Evolutionary conservation across 2,329 filamentous ascomycete genomes (phyloP), one percentile per base, ranked within the genome.

Genomic region (Talaromyces rugulosus): DNA sequence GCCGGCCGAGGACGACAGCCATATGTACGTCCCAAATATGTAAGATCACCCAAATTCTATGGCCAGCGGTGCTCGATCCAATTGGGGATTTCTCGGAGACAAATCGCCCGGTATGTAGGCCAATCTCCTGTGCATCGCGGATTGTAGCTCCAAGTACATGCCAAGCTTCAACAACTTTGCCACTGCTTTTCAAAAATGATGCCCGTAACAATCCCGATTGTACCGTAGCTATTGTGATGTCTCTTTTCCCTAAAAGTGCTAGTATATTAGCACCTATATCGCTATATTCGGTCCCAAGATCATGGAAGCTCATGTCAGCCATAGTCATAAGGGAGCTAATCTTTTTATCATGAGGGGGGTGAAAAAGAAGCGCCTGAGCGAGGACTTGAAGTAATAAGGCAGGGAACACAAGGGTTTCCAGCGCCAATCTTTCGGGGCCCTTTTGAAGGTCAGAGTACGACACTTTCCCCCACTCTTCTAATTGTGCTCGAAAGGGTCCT

Each of bases 11-110:
- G 53, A 67, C 65, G 18, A 66, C 66, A 40, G 62, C 66, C 66
- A 67, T 67, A 47, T 67, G 66, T 12, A 64, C 16, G 47, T 67
- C 66, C 66, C 66, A 67, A 28, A 66, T 66, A 60, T 67, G 65
- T 57, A 67, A 58, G 16, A 67, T 42, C 9, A 65, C 55, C 65
- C 66, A 67, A 33, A 66, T 27, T 54, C 40, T 62, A 53, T 66
- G 62, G 12, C 58, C 62, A 12, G 55, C 34, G 44, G 58, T 61
- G 47, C 9, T 16, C 36, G 30, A 14, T 28, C 5, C 23, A 31
- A 40, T n/a, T 55, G 52, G 56, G 33, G 40, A 34, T 34, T 36
- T 34, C 31, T 42, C 34, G 3, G 55, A 30, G 8, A 54, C 27
- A 50, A 59, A 3, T 52, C 56, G 44, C 51, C 63, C 66, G 5